phyloP scores from a whole-genome alignment of 768 basidiomycete genomes.

The Chiua virens region DNA sequence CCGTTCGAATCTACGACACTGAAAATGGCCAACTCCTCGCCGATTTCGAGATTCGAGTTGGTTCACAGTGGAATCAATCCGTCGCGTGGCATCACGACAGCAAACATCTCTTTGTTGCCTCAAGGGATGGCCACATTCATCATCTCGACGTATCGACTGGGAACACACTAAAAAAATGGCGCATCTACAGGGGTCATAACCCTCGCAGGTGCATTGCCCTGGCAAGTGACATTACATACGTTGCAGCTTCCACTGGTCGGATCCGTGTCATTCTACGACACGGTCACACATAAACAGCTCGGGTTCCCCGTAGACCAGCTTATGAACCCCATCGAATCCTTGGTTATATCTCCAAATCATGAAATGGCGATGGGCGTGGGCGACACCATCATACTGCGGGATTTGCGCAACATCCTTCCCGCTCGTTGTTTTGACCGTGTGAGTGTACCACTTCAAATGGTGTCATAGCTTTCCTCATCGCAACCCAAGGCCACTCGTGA shows the following conservation, averaged over 20 bases:
- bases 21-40: not conserved
- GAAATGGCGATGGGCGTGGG: too few species aligned
- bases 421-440: too few species aligned
- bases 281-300: not conserved
- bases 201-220: not conserved
- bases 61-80: not conserved
- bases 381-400: too few species aligned
- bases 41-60: not conserved
- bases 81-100: not conserved
- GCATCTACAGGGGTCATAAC: not conserved
- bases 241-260: not conserved
- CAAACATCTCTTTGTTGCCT: constrained; percentile 2
- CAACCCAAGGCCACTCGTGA: too few species aligned
- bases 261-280: constrained; percentile 10
- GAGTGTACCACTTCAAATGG: too few species aligned
- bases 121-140: not conserved
- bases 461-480: too few species aligned
- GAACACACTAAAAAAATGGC: not conserved
- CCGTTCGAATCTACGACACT: not conserved
- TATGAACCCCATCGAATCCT: too few species aligned
- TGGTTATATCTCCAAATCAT: too few species aligned
- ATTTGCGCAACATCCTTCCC: too few species aligned
- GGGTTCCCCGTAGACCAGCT: too few species aligned
- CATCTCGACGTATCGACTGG: not conserved
- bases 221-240: not conserved